These are phyloP conservation scores for Acanthamoeba healyi DNA, from an alignment of 208 protist species.

Conservation along the genomic window DNA sequence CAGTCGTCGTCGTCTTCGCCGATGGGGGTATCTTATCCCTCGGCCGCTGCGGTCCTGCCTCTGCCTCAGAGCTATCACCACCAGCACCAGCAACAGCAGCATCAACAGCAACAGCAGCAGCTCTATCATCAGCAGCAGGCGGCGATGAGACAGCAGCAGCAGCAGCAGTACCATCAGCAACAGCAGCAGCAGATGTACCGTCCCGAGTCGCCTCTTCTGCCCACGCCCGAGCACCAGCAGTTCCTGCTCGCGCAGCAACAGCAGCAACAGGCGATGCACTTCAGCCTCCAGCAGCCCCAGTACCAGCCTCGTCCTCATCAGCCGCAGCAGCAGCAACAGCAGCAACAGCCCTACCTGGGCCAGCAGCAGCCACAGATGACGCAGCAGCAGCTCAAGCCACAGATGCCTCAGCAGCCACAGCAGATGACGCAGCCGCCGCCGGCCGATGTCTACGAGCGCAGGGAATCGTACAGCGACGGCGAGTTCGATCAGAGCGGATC, in stretches of 20 bases:
- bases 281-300: background rate
- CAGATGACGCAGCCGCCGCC: background rate
- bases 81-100: background rate
- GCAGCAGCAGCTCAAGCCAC: background rate
- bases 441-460: background rate
- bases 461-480: conserved; percentile 37
- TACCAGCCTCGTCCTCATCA: background rate
- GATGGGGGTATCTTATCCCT: too few relatives aligned
- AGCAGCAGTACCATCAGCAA: background rate
- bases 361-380: background rate
- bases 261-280: background rate
- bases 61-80: background rate
- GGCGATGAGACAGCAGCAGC: background rate
- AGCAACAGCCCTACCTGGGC: background rate
- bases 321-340: background rate
- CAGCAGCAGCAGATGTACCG: background rate
- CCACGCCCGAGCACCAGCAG: background rate
- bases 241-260: background rate
- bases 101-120: conserved; percentile 22
- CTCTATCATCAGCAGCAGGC: background rate
- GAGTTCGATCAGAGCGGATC: conserved; percentile 22
- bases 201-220: background rate
- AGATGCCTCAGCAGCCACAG: conserved; percentile 2
- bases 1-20: too few relatives aligned
- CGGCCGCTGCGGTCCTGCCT: background rate